phyloP scores from a whole-genome alignment of 1,284 basidiomycete species.

The Wolfiporia cocos region DNA sequence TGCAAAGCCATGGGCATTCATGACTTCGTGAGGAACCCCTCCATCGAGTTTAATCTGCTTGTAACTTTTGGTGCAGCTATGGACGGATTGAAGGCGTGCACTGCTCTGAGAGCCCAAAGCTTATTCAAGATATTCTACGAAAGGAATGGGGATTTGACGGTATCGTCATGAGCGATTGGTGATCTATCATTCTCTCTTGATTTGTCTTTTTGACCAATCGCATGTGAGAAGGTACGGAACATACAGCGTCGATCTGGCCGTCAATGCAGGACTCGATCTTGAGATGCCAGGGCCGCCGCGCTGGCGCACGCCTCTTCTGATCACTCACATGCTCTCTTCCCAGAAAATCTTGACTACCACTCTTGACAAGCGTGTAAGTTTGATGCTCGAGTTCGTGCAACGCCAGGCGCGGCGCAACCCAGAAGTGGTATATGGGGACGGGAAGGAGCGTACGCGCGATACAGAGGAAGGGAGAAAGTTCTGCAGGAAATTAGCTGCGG shows the following conservation, averaged over 20 bases:
- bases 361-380: conserved; percentile 50
- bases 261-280: conserved; percentile 64
- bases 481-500: conserved; percentile 51
- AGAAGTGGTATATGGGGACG: conserved; percentile 61
- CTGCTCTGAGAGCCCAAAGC: conserved; percentile 49
- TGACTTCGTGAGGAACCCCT: conserved; percentile 46
- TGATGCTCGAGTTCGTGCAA: conserved; percentile 53
- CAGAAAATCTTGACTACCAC: conserved; percentile 49
- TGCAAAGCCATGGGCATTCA: conserved; percentile 55
- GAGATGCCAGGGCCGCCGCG: conserved; percentile 67
- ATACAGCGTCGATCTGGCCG: conserved; percentile 48
- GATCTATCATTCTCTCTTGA: conserved; percentile 6
- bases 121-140: conserved; percentile 55
- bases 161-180: conserved; percentile 65
- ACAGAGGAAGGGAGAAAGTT: conserved; percentile 48
- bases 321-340: conserved; percentile 49
- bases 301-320: conserved; percentile 52
- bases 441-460: conserved; percentile 52
- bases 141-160: conserved; percentile 66
- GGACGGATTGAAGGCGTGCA: conserved; percentile 59
- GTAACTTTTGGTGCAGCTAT: conserved; percentile 36
- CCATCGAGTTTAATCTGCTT: background rate
- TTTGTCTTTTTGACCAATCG: conserved; percentile 4
- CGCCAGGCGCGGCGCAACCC: conserved; percentile 51
- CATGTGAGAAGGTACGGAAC: conserved; percentile 60